Evolutionary conservation across 495 filamentous ascomycete genomes (phyloP).

Genomic region (Penicillium longicatenatum): DNA sequence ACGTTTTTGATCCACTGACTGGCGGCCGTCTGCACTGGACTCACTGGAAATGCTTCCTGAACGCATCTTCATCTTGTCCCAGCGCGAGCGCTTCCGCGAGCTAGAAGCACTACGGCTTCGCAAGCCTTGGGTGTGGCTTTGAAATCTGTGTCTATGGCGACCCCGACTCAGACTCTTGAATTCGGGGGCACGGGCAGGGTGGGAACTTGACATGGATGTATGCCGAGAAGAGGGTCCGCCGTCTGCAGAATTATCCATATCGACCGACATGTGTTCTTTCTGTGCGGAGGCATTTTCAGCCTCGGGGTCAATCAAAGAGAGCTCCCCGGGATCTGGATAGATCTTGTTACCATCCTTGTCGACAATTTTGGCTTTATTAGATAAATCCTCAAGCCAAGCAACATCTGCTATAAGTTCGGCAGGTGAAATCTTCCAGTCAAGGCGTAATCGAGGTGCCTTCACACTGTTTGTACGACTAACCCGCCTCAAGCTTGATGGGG

Average conservation of each 20-base stretch:
- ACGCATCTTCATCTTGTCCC: constrained; percentile 30
- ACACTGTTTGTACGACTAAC: constrained; percentile 38
- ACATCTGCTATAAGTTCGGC: constrained; percentile 82
- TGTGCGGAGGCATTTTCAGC: constrained; percentile 14
- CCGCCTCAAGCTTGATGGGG: constrained; percentile 37
- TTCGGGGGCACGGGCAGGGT: constrained; percentile 30
- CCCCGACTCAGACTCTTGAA: constrained; percentile 37
- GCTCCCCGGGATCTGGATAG: constrained; percentile 50
- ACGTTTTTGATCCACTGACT: constrained; percentile 17
- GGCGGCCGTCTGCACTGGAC: constrained; percentile 26
- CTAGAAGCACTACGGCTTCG: constrained; percentile 32
- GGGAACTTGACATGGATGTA: constrained; percentile 35
- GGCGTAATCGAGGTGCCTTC: constrained; percentile 63
- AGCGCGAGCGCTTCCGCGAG: constrained; percentile 23
- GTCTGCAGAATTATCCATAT: constrained; percentile 17
- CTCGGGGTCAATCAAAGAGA: constrained; percentile 24
- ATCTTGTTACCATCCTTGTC: constrained; percentile 70
- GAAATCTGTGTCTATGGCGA: constrained; percentile 33
- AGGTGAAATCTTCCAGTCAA: constrained; percentile 79
- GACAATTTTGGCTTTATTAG: constrained; percentile 74
- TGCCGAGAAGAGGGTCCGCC: constrained; percentile 26
- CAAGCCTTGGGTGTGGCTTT: constrained; percentile 26
- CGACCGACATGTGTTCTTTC: constrained; percentile 18
- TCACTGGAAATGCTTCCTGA: constrained; percentile 35
- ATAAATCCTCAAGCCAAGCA: constrained; percentile 78